Base-by-base conservation (phyloP, 1,284 basidiomycete genomes). In the Cryptococcus jaspeensis region DNA sequence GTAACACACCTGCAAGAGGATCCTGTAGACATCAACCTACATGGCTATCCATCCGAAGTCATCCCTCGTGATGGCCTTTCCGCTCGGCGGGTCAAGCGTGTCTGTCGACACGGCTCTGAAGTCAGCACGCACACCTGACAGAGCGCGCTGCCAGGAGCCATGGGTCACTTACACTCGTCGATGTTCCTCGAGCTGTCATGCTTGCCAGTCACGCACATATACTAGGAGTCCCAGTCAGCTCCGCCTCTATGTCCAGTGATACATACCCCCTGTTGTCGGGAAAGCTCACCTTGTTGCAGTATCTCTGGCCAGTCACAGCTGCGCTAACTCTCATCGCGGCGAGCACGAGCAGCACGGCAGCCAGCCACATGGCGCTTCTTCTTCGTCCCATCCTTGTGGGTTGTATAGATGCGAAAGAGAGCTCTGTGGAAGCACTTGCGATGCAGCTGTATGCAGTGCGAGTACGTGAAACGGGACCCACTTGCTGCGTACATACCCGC, bases 21-120 rank as follows among this genome's bases (percentile, higher is more conserved):
- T 5, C 28, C 28, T 9, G 9, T 32, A 32, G 28, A 4, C 28
- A 36, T 20, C n/a, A 15, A 60, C 67, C 63, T 40, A 65, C 83
- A 84, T 81, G 39, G 78, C 83, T 80, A 84, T 84, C 82, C 82
- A 84, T n/a, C 83, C 84, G 32, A 81, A 74, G 71, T 78, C 50
- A 76, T 79, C 43, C 75, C 72, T 18, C 80, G 69, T 37, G 9
- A 64, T 55, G 6, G 18, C 47, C n/a, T 48, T 59, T 3, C 55
- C 60, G 12, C 32, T 42, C 1, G 66, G 61, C 1, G 64, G 62
- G 7, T 61, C 54, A 9, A 70, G 49, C 5, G 67, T 70, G 42
- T 66, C 67, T 70, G 32, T 4, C 23, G 15, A 1, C 13, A 18
- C 23, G 13, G 9, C 12, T 32, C 8, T 36, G 22, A 28, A 45